phyloP scores from a whole-genome alignment of 768 basidiomycete genomes.

The Termitomyces bulborhizus region DNA sequence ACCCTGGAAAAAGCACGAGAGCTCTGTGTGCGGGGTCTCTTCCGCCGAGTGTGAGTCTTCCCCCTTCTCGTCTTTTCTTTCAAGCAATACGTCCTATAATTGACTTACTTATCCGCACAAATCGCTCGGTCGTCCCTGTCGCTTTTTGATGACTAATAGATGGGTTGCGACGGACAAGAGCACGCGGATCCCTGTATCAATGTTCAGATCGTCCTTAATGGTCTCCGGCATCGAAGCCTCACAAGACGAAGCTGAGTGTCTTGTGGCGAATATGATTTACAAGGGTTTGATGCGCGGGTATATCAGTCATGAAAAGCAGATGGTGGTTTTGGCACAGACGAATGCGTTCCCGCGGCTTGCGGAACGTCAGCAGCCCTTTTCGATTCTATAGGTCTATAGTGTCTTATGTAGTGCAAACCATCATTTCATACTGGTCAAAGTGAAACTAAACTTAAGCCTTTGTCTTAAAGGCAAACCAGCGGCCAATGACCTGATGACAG shows the following conservation, averaged over 20 bases:
- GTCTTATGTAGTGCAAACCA: neutral
- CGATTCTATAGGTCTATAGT: conserved; percentile 20
- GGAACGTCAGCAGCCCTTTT: conserved; percentile 54
- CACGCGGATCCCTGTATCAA: conserved; percentile 72
- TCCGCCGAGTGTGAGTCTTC: conserved; percentile 63
- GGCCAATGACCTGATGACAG: neutral
- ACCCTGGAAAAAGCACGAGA: conserved; percentile 86
- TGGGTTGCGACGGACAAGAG: conserved; percentile 75
- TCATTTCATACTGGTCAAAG: no score
- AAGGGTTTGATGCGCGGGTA: conserved; percentile 92
- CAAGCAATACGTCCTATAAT: conserved; percentile 1
- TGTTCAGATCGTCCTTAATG: conserved; percentile 73
- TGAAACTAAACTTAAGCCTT: no score
- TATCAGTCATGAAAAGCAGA: conserved; percentile 92
- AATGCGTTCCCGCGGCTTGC: conserved; percentile 77
- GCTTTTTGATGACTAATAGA: conserved; percentile 28
- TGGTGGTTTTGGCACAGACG: conserved; percentile 79
- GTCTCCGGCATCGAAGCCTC: conserved; percentile 67
- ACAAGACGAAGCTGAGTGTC: conserved; percentile 84
- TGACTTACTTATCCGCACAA: neutral
- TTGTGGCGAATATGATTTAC: conserved; percentile 93
- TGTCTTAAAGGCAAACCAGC: neutral
- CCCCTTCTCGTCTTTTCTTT: neutral
- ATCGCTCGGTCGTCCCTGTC: neutral
- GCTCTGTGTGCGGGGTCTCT: conserved; percentile 76